A percentile compares a stretch with the other conserved stretches of the same genome.
Evolutionary conservation across 345 rosid species (phyloP).

Genomic region (Eucalyptus globulus): DNA sequence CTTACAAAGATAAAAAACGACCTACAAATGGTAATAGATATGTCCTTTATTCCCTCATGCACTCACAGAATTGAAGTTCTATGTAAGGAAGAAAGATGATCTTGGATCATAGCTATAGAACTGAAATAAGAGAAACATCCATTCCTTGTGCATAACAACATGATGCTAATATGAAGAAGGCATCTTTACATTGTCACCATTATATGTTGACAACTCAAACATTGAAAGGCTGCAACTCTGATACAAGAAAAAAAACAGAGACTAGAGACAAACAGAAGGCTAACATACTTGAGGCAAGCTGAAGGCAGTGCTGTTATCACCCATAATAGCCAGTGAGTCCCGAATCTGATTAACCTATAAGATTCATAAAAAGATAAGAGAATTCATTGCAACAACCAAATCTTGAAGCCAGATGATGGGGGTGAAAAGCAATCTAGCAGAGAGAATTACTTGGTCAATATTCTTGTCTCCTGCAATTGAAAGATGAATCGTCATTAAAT

Average conservation of each 20-base stretch:
- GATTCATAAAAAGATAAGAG: not conserved
- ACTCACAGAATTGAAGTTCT: not conserved
- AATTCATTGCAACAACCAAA: not conserved
- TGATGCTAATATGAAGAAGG: not conserved
- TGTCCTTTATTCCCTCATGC: not conserved
- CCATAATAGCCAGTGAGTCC: conserved; percentile 90
- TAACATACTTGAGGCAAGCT: conserved; percentile 89
- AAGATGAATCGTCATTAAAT: not conserved
- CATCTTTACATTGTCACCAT: not conserved
- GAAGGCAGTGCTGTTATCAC: conserved; percentile 96
- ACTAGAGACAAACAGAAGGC: not conserved
- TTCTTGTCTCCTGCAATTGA: conserved; percentile 76
- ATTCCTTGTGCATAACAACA: not conserved
- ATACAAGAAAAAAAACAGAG: not conserved
- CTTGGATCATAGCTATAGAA: not conserved
- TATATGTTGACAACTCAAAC: not conserved
- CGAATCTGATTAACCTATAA: conserved; percentile 88
- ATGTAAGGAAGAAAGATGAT: not conserved
- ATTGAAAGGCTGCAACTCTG: not conserved
- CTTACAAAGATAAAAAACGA: not conserved
- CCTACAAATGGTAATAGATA: not conserved
- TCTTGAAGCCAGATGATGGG: not conserved
- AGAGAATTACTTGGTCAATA: conserved; percentile 60
- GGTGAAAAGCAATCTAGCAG: not conserved
- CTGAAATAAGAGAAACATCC: not conserved